Evolutionary conservation across 176 grass and related monocot species (phyloP).

Genomic region (Hordeum marinum): DNA sequence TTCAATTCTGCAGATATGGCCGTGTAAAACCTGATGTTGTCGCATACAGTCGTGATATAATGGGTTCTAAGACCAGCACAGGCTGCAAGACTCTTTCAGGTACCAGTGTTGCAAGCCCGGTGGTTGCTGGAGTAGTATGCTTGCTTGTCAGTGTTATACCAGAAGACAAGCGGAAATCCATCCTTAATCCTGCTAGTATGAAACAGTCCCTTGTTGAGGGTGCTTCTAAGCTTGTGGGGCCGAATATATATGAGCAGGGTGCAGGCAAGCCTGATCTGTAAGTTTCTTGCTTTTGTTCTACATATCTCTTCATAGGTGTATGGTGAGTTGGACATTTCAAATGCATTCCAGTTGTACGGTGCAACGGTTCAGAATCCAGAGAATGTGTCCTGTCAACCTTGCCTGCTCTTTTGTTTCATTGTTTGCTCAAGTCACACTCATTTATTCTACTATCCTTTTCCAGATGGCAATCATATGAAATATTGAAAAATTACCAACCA

Average conservation of each 20-base stretch:
- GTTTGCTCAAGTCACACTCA: conserved; percentile 13
- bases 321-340: conserved; percentile 10
- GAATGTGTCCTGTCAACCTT: not conserved
- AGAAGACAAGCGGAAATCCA: conserved; percentile 57
- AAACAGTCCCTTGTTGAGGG: conserved; percentile 99
- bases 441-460: conserved; percentile 24
- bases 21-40: conserved; percentile 95
- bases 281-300: conserved; percentile 36
- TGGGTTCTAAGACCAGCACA: conserved; percentile 98
- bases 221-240: conserved; percentile 87
- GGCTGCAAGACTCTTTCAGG: conserved; percentile 97
- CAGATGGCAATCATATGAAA: conserved; percentile 90
- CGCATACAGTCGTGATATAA: conserved; percentile 96
- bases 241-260: conserved; percentile 96
- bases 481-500: conserved; percentile 83
- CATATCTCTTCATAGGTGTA: not conserved
- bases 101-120: conserved; percentile 95
- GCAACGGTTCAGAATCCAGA: not conserved
- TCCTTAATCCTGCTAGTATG: conserved; percentile 89
- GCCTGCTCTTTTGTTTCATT: conserved; percentile 5
- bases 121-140: conserved; percentile 91
- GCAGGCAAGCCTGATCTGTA: conserved; percentile 94
- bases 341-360: not conserved
- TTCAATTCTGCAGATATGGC: conserved; percentile 72
- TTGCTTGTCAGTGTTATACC: conserved; percentile 88